A percentile compares a stretch with the other conserved stretches of the same genome.
Evolutionary conservation across 1,284 basidiomycete genomes (phyloP).

Genomic region (Prillingera fragicola): DNA sequence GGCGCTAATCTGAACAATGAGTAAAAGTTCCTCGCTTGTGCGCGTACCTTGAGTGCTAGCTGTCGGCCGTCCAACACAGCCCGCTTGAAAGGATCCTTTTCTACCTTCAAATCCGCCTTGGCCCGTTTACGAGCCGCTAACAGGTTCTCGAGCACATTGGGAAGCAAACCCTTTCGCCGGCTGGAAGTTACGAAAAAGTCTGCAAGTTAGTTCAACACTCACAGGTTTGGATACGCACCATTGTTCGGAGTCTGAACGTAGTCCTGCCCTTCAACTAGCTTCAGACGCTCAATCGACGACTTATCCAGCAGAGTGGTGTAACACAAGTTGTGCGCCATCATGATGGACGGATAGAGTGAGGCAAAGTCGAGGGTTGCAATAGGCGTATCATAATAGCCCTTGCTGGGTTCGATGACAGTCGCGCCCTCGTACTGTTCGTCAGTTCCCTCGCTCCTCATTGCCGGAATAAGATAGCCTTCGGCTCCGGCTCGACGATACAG

Average conservation of each 20-base stretch:
- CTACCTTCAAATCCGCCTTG: slow-evolving; percentile 87
- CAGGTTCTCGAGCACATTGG: slow-evolving; percentile 86
- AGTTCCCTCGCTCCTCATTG: slow-evolving; percentile 73
- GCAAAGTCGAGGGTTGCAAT: slow-evolving; percentile 97
- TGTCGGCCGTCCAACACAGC: slow-evolving; percentile 92
- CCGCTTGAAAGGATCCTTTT: slow-evolving; percentile 89
- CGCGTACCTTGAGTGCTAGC: slow-evolving; percentile 77
- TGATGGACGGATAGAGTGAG: slow-evolving; percentile 94
- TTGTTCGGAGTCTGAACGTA: slow-evolving; percentile 73
- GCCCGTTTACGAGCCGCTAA: slow-evolving; percentile 85
- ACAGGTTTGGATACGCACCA: slow-evolving; percentile 53
- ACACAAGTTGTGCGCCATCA: slow-evolving; percentile 98
- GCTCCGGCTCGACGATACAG: slow-evolving; percentile 82
- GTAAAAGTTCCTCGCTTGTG: background rate
- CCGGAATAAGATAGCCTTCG: slow-evolving; percentile 78
- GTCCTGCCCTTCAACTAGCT: slow-evolving; percentile 75
- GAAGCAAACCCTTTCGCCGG: slow-evolving; percentile 76
- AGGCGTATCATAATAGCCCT: slow-evolving; percentile 87
- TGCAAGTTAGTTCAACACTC: slow-evolving; percentile 39
- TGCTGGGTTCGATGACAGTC: slow-evolving; percentile 90
- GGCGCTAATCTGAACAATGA: slow-evolving; percentile 67
- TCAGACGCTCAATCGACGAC: slow-evolving; percentile 65
- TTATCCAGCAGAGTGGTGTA: slow-evolving; percentile 88
- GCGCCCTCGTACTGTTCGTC: slow-evolving; percentile 97
- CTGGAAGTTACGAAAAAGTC: slow-evolving; percentile 74